A percentile compares a stretch with the other conserved stretches of the same genome.
These are phyloP conservation scores for Myrica gale DNA, from an alignment of 306 rosid genomes.

Conservation along the genomic window DNA sequence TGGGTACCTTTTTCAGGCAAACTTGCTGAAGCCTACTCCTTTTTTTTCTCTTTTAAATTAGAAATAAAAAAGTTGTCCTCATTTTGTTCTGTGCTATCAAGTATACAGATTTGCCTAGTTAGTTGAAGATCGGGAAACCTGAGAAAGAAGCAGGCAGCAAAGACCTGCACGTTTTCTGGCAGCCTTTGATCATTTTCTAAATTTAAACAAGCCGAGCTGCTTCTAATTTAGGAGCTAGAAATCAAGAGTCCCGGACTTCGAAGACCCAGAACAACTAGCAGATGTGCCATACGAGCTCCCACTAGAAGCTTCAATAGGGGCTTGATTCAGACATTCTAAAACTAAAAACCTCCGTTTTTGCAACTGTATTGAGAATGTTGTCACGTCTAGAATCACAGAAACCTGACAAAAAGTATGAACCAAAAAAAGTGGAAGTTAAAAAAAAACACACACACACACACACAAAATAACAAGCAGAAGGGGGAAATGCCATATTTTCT, in stretches of 20 bases:
- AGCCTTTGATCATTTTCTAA: background rate
- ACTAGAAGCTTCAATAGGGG: constrained; percentile 68
- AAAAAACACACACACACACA: too few relatives aligned
- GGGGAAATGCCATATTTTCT: background rate
- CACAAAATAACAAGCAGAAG: background rate
- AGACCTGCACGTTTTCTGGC: background rate
- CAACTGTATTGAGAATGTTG: constrained; percentile 78
- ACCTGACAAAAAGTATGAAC: constrained; percentile 46
- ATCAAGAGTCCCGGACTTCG: constrained; percentile 57
- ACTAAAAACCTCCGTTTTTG: constrained; percentile 70
- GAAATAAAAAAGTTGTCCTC: background rate
- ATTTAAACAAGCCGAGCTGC: background rate
- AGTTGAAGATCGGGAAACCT: background rate
- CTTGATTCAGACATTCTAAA: constrained; percentile 90
- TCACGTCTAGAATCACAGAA: constrained; percentile 70
- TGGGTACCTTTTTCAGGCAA: too few relatives aligned
- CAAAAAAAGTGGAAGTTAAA: background rate
- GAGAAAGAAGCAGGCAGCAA: background rate
- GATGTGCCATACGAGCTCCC: constrained; percentile 77
- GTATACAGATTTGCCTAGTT: background rate
- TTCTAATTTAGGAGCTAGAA: constrained; percentile 39
- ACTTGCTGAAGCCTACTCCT: background rate
- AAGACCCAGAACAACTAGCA: constrained; percentile 66
- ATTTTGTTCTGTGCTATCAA: background rate
- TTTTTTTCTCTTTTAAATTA: background rate